These are phyloP conservation scores for Endocalyx cinctus DNA, from an alignment of 2,329 filamentous ascomycete species.

Conservation along the genomic window DNA sequence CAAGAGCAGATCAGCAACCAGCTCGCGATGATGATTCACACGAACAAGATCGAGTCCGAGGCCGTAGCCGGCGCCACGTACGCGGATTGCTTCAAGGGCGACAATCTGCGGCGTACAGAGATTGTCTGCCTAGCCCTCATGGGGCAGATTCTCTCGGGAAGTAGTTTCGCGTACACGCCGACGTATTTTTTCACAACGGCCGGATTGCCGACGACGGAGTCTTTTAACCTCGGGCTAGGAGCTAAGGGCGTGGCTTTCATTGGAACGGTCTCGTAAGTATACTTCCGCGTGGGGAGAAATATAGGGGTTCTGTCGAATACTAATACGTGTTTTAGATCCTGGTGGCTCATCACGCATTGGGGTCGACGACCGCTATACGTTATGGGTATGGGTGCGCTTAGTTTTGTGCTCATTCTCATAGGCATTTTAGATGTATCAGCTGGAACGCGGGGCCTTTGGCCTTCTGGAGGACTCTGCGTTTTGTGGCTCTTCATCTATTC, in stretches of 20 bases:
- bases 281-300: neutral
- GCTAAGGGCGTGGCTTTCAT: conserved; percentile 32
- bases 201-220: conserved; percentile 24
- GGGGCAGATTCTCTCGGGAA: conserved; percentile 29
- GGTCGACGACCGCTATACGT: conserved; percentile 37
- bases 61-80: conserved; percentile 37
- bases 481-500: conserved; percentile 42
- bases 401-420: conserved; percentile 31
- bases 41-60: conserved; percentile 38
- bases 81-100: conserved; percentile 41
- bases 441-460: conserved; percentile 37
- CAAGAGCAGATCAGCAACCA: conserved; percentile 32
- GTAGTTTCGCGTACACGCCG: conserved; percentile 33
- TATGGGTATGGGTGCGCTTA: conserved; percentile 33
- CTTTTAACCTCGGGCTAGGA: conserved; percentile 29
- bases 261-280: conserved; percentile 34
- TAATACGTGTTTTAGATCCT: conserved; percentile 34
- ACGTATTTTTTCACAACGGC: conserved; percentile 34
- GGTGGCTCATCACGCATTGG: conserved; percentile 32
- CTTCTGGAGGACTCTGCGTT: conserved; percentile 37
- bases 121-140: conserved; percentile 35
- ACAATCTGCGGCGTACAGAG: conserved; percentile 40
- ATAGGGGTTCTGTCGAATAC: neutral
- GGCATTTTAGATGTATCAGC: conserved; percentile 37
- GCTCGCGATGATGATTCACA: conserved; percentile 41